Base-by-base conservation (phyloP, 805 yeast species). In the Wickerhamiella spandovensis region DNA sequence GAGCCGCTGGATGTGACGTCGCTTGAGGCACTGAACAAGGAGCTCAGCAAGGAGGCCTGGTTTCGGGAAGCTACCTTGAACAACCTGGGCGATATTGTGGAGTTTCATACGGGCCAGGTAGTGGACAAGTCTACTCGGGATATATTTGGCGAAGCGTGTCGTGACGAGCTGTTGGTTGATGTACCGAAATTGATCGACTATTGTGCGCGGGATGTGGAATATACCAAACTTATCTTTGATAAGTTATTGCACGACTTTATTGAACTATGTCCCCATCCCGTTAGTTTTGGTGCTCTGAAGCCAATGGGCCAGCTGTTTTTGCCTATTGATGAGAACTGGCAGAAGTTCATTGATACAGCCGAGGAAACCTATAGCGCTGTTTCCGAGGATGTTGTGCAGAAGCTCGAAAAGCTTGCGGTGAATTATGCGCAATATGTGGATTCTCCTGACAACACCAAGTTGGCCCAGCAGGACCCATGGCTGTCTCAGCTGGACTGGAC, bases 401-500 rank as follows among this genome's bases (percentile, higher is more conserved):
- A 78, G 50, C 70, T 94, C 13, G 68, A 71, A 24, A 67, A 67
- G 10, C 70, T 88, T 24, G 87, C 88, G 0, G 69, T 77, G 1
- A 79, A 78, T 18, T 74, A 83, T 5, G 77, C 80, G 1, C 60
- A 65, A 2, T 56, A 73, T 42, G 73, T 70, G 44, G 71, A 75
- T 42, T 61, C 68, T 7, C 67, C 70, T 0, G 72, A 73, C 4
- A 53, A 53, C n/a, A 71, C 69, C 63, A 15, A 15, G 9, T 17
- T n/a, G 12, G 53, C 49, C 1, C 18, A 6, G 17, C 62, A 72
- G 8, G 97, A 90, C 61, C 95, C 95, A 0, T 94, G 98, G 98
- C 69, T 89, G 39, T 71, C 73, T 2, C 98, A 94, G 64, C 69
- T 92, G 51, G 87, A 92, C 64, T 92, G 99, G 99, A 75, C 79